Evolutionary conservation across 164 flowering plant genomes (phyloP), one percentile per base, ranked within the genome.

Genomic region (Aristolochia fimbriata): DNA sequence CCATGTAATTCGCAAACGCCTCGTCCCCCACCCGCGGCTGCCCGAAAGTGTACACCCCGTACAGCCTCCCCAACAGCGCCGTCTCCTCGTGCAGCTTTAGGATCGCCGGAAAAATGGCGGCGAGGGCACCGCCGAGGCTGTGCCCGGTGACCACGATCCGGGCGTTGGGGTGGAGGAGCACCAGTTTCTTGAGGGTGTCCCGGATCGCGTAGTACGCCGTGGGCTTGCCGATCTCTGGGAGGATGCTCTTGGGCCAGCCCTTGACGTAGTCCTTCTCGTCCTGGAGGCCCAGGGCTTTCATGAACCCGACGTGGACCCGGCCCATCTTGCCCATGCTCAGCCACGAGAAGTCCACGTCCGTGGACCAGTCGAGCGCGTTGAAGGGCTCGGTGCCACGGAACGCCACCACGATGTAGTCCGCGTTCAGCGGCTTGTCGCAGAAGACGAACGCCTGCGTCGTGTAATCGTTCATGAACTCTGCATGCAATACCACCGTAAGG

Each of bases 361-460:
- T 63, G 2, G 69, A 51, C 91, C 89, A 83, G 8, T 64, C 82
- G 21, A 71, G 71, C 6, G 80, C 71, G 22, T 74, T 65, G 60
- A 88, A 88, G 4, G 78, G 67, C 51, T 81, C 84, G 0, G 86
- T 88, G n/a, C 96, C 96, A 43, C 96, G 67, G 48, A 88, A 88
- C n/a, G 84, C 70, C 51, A 87, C 82, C 0, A 82, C 70, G 1
- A 80, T 77, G 21, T 65, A 51, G 10, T 81, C 71, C 0, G 71
- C 72, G 33, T 73, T 60, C 6, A n/a, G 53, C 0, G 20, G 45
- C 56, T 68, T 75, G 54, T 62, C 65, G 37, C 37, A 41, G 15
- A 62, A 51, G 13, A 62, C 52, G 37, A 21, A 41, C 20, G 43
- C 58, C 41, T 45, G 65, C 30, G 51, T 62, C 12, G 14, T 24